Evolutionary conservation across 768 basidiomycete genomes (phyloP).

Genomic region (Tulasnella sp.): DNA sequence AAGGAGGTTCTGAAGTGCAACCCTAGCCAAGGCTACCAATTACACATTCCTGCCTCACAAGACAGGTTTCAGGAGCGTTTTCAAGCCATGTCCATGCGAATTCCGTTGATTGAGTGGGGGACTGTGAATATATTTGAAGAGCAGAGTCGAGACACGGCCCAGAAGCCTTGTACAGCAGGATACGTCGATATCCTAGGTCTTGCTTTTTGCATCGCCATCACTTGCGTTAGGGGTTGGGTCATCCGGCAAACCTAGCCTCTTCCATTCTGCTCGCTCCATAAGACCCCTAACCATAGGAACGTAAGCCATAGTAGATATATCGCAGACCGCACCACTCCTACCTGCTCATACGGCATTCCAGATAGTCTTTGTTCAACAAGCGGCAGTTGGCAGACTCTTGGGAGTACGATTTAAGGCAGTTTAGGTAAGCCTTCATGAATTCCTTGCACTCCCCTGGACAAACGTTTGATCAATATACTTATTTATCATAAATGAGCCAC

Average conservation of each 20-base stretch:
- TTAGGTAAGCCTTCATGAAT: conserved; percentile 26
- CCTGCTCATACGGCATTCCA: conserved; percentile 30
- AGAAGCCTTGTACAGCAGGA: too few species aligned
- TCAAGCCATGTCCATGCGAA: too few species aligned
- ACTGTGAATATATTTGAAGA: too few species aligned
- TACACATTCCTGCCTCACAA: too few species aligned
- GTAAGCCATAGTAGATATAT: neutral
- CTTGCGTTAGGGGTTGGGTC: neutral
- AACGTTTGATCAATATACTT: neutral
- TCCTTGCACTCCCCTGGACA: conserved; percentile 27
- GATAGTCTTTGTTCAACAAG: conserved; percentile 24
- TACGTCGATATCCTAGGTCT: neutral
- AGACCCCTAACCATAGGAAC: conserved; percentile 20
- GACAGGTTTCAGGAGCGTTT: too few species aligned
- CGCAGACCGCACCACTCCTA: conserved; percentile 15
- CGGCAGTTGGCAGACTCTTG: conserved; percentile 26
- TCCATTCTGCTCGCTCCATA: conserved; percentile 27
- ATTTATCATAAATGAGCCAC: neutral
- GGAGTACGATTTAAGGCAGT: conserved; percentile 24
- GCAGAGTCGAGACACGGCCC: too few species aligned
- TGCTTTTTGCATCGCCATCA: neutral
- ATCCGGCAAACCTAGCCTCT: conserved; percentile 22
- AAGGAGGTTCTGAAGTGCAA: too few species aligned
- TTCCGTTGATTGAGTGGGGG: too few species aligned
- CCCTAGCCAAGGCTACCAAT: too few species aligned